Evolutionary conservation across 1,284 basidiomycete genomes (phyloP), one percentile per base, ranked within the genome.

Genomic region (Agroathelia rolfsii): DNA sequence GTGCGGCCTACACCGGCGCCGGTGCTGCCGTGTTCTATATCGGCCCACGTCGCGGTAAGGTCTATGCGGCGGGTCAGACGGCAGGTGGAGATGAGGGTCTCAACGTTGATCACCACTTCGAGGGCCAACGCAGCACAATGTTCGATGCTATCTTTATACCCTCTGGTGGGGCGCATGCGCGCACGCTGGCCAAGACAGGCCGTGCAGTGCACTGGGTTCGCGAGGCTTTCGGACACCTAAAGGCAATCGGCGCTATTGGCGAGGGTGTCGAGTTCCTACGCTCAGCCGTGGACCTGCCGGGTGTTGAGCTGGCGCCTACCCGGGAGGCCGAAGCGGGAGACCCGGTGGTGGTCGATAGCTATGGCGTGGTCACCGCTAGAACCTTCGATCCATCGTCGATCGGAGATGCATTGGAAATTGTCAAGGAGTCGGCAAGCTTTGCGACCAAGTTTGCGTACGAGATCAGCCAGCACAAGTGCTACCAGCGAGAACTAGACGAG

Each of bases 81-180:
- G 42, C 50, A 9, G 59, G 58, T 1, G 44, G 40, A 4, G 52
- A 49, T 5, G 43, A 47, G 27, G 62, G 57, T 4, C 45, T 76
- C 28, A 49, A 55, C 34, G 71, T 76, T 1, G 73, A 85, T 44
- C 78, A 83, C 50, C 76, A 79, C 39, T 78, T 70, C 37, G 79
- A 88, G 48, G 76, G 78, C 6, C 77, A 78, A 49, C 66, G 84
- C 28, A 83, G 81, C 27, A 88, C 84, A 1, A 49, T 81, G 52
- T 90, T 85, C 45, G 86, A 89, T 51, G 80, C 81, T 0, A 42
- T 88, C 39, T 67, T 82, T 46, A 72, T 89, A 44, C 72, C 79
- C 10, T 74, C 76, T 13, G 82, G 82, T 1, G 53, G 53, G 7
- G 60, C 67, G 28, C 69, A 74, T 42, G 65, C 59, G 8, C 64